Percentiles rank a stretch among this genome's conserved stretches.
These are phyloP conservation scores for Paecilomyces fulvus DNA, from an alignment of 2,329 filamentous ascomycete species.

Conservation along the genomic window DNA sequence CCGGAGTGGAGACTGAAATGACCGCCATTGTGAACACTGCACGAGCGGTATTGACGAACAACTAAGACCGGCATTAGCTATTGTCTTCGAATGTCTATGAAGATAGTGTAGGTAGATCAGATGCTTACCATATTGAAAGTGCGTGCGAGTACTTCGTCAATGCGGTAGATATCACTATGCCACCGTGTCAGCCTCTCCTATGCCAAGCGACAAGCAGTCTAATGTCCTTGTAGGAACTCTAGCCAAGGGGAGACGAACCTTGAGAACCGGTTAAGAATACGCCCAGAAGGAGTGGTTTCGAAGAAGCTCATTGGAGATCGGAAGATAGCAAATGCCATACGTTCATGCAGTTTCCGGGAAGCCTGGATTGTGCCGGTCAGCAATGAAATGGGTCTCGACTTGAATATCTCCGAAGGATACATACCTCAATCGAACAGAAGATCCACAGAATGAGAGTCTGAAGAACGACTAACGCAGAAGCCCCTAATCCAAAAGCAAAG, in stretches of 20 bases:
- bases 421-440: conserved; percentile 95
- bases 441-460: conserved; percentile 98
- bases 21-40: conserved; percentile 78
- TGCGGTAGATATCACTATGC: conserved; percentile 47
- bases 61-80: conserved; percentile 9
- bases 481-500: conserved; percentile 86
- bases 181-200: neutral
- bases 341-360: conserved; percentile 89
- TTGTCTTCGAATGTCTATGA: conserved; percentile 16
- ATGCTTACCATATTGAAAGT: conserved; percentile 84
- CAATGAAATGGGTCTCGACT: conserved; percentile 3
- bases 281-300: conserved; percentile 91
- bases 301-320: conserved; percentile 98
- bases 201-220: neutral
- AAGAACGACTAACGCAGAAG: conserved; percentile 72
- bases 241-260: conserved; percentile 47
- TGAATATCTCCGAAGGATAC: conserved; percentile 13
- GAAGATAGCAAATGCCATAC: conserved; percentile 97
- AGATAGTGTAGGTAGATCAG: neutral
- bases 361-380: conserved; percentile 46
- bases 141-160: conserved; percentile 88
- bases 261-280: conserved; percentile 93
- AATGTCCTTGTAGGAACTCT: too few species aligned
- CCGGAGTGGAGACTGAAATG: conserved; percentile 72
- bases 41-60: conserved; percentile 67